Conservation (phyloP, 192 early-diverging fungal species). For the Entomortierella lignicola region DNA sequence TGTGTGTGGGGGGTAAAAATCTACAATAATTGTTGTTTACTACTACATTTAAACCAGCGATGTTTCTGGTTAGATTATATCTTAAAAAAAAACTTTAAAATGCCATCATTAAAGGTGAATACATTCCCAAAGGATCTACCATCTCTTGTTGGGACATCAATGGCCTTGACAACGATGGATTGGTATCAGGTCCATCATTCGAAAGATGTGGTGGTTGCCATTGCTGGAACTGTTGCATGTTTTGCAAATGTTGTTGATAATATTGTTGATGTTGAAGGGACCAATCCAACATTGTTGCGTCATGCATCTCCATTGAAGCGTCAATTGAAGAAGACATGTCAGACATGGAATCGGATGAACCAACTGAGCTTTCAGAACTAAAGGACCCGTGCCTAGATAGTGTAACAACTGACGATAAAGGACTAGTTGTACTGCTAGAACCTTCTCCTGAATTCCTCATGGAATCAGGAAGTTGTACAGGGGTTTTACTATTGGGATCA, state of each 20-base stretch:
- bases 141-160: background rate
- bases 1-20: no score
- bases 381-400: background rate
- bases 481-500: slow-evolving; percentile 18
- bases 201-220: background rate
- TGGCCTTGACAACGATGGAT: background rate
- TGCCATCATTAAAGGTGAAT: background rate
- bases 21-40: no score
- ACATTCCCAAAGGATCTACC: slow-evolving; percentile 3
- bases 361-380: background rate
- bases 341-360: background rate
- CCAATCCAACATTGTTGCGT: slow-evolving; percentile 1
- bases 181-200: background rate
- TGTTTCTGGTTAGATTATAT: no score
- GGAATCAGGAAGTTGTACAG: slow-evolving; percentile 5
- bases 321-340: background rate
- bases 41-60: no score
- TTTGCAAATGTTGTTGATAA: background rate
- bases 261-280: slow-evolving; percentile 11
- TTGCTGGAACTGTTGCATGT: slow-evolving; percentile 9
- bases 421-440: background rate
- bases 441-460: background rate
- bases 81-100: no score
- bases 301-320: background rate
- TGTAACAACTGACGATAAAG: background rate